These are phyloP conservation scores for Turritis glabra DNA, from an alignment of 345 rosid species.

Conservation along the genomic window DNA sequence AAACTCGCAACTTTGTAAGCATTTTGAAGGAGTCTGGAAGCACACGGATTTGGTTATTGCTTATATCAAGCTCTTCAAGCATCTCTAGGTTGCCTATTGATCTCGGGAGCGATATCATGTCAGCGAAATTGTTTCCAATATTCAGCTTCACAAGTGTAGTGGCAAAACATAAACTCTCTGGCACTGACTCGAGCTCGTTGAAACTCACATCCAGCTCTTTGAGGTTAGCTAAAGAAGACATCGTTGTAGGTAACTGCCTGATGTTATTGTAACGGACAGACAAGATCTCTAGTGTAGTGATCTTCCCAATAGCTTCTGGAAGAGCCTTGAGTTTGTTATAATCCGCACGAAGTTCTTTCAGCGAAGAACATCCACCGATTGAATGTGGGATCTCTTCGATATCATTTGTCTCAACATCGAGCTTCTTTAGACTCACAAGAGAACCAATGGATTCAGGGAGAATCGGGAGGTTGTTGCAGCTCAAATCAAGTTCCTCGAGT, in stretches of 20 bases:
- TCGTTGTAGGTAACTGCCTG: conserved; percentile 88
- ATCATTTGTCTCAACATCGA: conserved; percentile 81
- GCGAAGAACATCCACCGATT: conserved; percentile 69
- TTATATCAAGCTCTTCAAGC: conserved; percentile 93
- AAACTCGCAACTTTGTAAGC: conserved; percentile 65
- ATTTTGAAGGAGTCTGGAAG: conserved; percentile 89
- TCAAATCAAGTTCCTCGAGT: conserved; percentile 83
- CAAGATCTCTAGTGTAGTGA: conserved; percentile 66
- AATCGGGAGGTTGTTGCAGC: conserved; percentile 59
- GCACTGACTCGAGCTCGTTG: conserved; percentile 94
- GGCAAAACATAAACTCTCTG: conserved; percentile 95
- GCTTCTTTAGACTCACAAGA: conserved; percentile 63
- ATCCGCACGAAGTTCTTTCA: conserved; percentile 75
- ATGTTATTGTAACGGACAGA: conserved; percentile 90
- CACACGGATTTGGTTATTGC: conserved; percentile 91
- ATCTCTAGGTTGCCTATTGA: conserved; percentile 95
- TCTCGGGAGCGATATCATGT: conserved; percentile 72
- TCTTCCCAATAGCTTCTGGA: conserved; percentile 96
- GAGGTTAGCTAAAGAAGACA: conserved; percentile 73
- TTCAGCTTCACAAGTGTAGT: conserved; percentile 93
- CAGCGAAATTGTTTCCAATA: conserved; percentile 91
- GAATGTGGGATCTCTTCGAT: conserved; percentile 87
- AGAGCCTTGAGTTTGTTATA: conserved; percentile 97
- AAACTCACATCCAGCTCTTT: conserved; percentile 92
- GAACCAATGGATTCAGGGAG: conserved; percentile 83